A percentile compares a stretch with the other conserved stretches of the same genome.
Evolutionary conservation across 805 yeast genomes (phyloP).

Genomic region (Hermanozyma aechmeae): DNA sequence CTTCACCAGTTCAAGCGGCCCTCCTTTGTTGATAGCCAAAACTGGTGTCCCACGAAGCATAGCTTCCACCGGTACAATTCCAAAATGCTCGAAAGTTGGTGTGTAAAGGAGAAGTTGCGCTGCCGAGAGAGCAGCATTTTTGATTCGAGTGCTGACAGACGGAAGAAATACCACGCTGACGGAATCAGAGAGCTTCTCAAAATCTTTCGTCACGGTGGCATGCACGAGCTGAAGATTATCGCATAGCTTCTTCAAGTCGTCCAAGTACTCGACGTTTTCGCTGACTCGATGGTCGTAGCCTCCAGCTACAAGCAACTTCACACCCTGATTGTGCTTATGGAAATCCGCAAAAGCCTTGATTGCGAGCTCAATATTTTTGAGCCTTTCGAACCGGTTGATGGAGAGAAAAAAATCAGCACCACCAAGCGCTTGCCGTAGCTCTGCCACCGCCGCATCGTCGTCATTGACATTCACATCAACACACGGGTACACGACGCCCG

Average conservation of each 20-base stretch:
- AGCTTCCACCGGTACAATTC: conserved; percentile 94
- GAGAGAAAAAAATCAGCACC: conserved; percentile 48
- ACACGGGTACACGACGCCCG: conserved; percentile 69
- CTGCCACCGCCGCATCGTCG: conserved; percentile 15
- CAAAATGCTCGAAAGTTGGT: conserved; percentile 90
- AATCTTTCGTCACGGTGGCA: conserved; percentile 34
- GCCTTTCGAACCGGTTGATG: conserved; percentile 81
- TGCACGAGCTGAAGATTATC: conserved; percentile 34
- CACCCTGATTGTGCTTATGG: conserved; percentile 11
- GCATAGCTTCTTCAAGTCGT: conserved; percentile 47
- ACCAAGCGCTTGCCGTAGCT: conserved; percentile 25
- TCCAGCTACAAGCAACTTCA: conserved; percentile 69
- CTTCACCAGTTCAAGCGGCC: conserved; percentile 77
- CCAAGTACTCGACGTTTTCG: conserved; percentile 69
- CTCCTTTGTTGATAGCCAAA: conserved; percentile 81
- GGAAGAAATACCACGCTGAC: conserved; percentile 67
- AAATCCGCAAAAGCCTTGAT: conserved; percentile 52
- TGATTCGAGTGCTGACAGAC: conserved; percentile 59
- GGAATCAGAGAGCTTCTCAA: conserved; percentile 23
- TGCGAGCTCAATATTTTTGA: conserved; percentile 77
- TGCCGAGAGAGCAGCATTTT: conserved; percentile 49
- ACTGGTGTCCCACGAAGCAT: conserved; percentile 82
- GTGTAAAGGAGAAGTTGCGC: conserved; percentile 71
- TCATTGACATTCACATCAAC: conserved; percentile 38
- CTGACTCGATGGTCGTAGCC: conserved; percentile 74